Percentiles rank a stretch among this genome's conserved stretches.
Conservation (phyloP, 2,329 filamentous ascomycete species). For the Neobulgaria alba region DNA sequence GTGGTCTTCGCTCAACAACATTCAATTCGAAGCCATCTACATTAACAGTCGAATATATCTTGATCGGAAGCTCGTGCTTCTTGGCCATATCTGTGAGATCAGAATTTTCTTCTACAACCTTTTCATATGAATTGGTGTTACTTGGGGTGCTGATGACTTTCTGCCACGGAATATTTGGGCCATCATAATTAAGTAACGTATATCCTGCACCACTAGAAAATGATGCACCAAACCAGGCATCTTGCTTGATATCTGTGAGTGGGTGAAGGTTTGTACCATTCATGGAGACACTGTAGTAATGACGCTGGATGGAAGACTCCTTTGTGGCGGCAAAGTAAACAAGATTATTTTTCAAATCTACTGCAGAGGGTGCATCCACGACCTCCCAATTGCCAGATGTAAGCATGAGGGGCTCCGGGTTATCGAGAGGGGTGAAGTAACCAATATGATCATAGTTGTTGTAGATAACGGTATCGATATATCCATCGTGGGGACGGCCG, state of each 20-base stretch:
- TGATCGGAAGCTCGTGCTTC: slow-evolving; percentile 71
- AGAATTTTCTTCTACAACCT: slow-evolving; percentile 70
- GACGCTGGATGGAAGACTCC: slow-evolving; percentile 79
- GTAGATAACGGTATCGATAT: slow-evolving; percentile 83
- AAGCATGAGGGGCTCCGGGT: slow-evolving; percentile 70
- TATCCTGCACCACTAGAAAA: slow-evolving; percentile 81
- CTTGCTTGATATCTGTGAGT: slow-evolving; percentile 62
- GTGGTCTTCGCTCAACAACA: slow-evolving; percentile 76
- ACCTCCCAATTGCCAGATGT: slow-evolving; percentile 93
- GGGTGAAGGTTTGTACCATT: slow-evolving; percentile 66
- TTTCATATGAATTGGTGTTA: slow-evolving; percentile 53
- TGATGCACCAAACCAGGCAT: slow-evolving; percentile 73
- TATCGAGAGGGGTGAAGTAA: slow-evolving; percentile 86
- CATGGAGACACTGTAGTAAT: slow-evolving; percentile 83
- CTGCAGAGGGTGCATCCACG: slow-evolving; percentile 69
- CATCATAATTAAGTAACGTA: slow-evolving; percentile 73
- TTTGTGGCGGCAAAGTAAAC: slow-evolving; percentile 89
- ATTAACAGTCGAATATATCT: slow-evolving; percentile 77
- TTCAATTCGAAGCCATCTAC: slow-evolving; percentile 68
- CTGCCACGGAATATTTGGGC: slow-evolving; percentile 83
- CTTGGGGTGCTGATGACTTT: slow-evolving; percentile 79
- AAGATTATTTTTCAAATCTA: slow-evolving; percentile 76
- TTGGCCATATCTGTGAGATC: slow-evolving; percentile 59
- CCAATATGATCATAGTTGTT: slow-evolving; percentile 84
- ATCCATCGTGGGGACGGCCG: slow-evolving; percentile 74